A percentile compares a stretch with the other conserved stretches of the same genome.
These are phyloP conservation scores for Lactarius trivialis DNA, from an alignment of 768 basidiomycete genomes.

Conservation along the genomic window DNA sequence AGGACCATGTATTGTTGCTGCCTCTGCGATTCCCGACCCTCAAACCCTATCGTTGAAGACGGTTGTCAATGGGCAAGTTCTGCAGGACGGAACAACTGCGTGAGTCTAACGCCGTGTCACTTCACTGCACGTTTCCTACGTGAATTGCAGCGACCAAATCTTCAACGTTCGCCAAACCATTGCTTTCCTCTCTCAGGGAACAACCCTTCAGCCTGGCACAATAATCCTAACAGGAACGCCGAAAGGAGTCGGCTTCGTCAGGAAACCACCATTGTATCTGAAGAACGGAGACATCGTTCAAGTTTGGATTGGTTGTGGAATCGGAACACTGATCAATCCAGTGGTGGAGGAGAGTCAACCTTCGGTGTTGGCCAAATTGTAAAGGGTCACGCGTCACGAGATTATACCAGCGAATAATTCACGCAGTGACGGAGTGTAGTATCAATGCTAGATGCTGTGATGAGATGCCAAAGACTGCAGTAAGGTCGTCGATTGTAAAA, in stretches of 20 bases:
- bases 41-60: constrained; percentile 57
- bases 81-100: constrained; percentile 80
- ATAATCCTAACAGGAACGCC: constrained; percentile 82
- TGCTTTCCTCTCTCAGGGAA: constrained; percentile 76
- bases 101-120: constrained; percentile 33
- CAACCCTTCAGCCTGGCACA: constrained; percentile 74
- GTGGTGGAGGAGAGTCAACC: constrained; percentile 58
- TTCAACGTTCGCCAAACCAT: constrained; percentile 74
- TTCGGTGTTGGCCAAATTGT: constrained; percentile 37
- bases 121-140: background rate
- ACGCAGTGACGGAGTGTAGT: too few relatives aligned
- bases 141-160: constrained; percentile 60
- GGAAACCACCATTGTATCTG: constrained; percentile 61
- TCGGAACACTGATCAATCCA: constrained; percentile 74
- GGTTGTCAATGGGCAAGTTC: constrained; percentile 54
- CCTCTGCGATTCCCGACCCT: constrained; percentile 55
- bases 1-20: constrained; percentile 75
- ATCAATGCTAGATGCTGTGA: background rate
- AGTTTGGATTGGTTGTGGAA: constrained; percentile 62
- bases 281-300: constrained; percentile 68
- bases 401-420: background rate
- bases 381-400: background rate
- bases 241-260: constrained; percentile 74
- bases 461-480: background rate
- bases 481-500: background rate